Conservation (phyloP, 2,329 filamentous ascomycete species). For the Penicillium sp. region DNA sequence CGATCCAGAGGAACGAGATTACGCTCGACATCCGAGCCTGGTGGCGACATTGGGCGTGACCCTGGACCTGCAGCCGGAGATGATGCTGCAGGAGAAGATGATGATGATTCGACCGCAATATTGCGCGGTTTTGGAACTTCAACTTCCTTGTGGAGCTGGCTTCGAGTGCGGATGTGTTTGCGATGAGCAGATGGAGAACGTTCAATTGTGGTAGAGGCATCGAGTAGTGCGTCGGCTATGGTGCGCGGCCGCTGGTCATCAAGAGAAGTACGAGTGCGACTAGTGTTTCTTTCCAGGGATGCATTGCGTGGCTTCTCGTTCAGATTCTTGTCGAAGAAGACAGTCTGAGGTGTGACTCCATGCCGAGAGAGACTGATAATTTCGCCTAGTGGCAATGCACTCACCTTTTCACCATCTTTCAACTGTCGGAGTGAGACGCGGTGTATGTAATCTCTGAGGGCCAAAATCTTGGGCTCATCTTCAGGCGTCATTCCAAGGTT, state of each 20-base stretch:
- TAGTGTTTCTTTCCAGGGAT: slow-evolving; percentile 30
- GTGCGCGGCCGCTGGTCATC: slow-evolving; percentile 63
- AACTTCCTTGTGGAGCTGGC: slow-evolving; percentile 41
- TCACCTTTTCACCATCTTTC: slow-evolving; percentile 47
- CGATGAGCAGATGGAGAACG: slow-evolving; percentile 56
- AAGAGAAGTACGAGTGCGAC: slow-evolving; percentile 25
- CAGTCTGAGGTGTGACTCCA: slow-evolving; percentile 79
- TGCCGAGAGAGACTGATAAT: slow-evolving; percentile 75
- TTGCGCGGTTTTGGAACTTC: slow-evolving; percentile 22
- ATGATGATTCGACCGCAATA: slow-evolving; percentile 30
- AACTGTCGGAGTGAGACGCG: slow-evolving; percentile 73
- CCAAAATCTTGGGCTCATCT: slow-evolving; percentile 87
- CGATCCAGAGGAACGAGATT: slow-evolving; percentile 34
- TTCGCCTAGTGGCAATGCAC: slow-evolving; percentile 59
- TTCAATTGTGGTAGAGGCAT: slow-evolving; percentile 87
- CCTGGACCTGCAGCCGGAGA: slow-evolving; percentile 36
- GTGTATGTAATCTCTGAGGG: slow-evolving; percentile 88
- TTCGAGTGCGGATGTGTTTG: slow-evolving; percentile 43
- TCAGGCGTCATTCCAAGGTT: slow-evolving; percentile 80
- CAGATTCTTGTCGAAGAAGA: slow-evolving; percentile 83
- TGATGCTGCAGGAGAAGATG: slow-evolving; percentile 39
- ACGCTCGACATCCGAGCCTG: slow-evolving; percentile 37
- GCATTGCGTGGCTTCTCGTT: slow-evolving; percentile 48
- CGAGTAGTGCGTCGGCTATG: slow-evolving; percentile 85
- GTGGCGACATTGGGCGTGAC: slow-evolving; percentile 38